Base-by-base conservation (phyloP, 2,329 filamentous ascomycete species). In the Penicillium vulpinum region DNA sequence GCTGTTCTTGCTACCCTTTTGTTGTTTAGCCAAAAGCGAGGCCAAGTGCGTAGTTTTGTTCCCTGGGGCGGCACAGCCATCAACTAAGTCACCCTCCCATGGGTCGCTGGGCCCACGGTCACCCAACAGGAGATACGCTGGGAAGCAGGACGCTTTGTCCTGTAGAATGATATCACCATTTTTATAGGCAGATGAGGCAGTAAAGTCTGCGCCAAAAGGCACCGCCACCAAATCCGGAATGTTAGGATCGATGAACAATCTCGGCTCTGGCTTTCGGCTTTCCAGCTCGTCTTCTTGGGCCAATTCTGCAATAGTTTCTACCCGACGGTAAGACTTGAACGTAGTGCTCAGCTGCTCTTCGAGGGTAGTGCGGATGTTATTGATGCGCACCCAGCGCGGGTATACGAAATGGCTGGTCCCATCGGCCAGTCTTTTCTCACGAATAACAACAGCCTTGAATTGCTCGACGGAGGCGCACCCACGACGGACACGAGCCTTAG, bases 21-120 rank as follows among this genome's bases (percentile, higher is more conserved):
- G 38, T 8, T 58, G 55, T 51, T 65, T 64, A 4, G 70, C 70
- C 2, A 94, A 69, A 5, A 97, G 85, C 2, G 91, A 89, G 0
- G 92, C 92, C 45, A 96, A 77, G 73, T 97, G 94, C 8, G 93
- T 97, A 1, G 94, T 97, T 77, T 99, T 99, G 74, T 99, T 99
- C 6, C 94, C 94, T 1, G 94, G 94, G 0, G 94, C 94, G 0
- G 94, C 91, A 71, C 93, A 97, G 0, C 90, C 90, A 73, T 99
- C 94, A n/a, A 97, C 85, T 9, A 95, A 80, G 67, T 94, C 86
- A 24, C 91, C 91, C 3, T 64, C 41, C 64, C 69, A 72, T 0
- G 51, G 41, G 56, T 84, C 79, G 7, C 43, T 33, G 4, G 52
- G 33, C 2, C 61, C 62, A 9, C 63, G 57, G 9, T 85, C 77